Evolutionary conservation across 352 stramenopile genomes (phyloP), one percentile per base, ranked within the genome.

Genomic region (Elongisporangium anandrum): DNA sequence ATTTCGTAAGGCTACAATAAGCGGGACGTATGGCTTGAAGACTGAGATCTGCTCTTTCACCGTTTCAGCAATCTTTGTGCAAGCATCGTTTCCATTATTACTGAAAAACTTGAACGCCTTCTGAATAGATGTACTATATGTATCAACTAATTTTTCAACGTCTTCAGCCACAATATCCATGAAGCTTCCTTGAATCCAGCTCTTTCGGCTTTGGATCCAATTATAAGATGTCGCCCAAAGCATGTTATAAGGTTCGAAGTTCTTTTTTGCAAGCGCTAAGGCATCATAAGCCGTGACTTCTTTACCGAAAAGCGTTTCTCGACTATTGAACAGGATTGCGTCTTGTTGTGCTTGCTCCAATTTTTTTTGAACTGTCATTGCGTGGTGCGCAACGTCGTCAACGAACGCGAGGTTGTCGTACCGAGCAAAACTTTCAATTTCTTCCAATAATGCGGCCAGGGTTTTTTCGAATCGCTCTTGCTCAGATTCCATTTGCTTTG

Each of bases 61-160:
- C 39, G 81, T 75, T 47, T 73, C 79, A 8, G 92, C 92, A 56
- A 98, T 96, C 47, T 94, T 87, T 7, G 70, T 82, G 56, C 94
- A 96, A 1, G 34, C 34, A 4, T 45, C 78, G 54, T 97, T 87
- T 20, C 90, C 92, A 12, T 68, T 86, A 53, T 89, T 92, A 34
- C 89, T 91, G 63, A 99, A 98, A 57, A 92, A 96, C 57, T 98
- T 98, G 65, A 77, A 92, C 3, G 88, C 88, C 58, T 98, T 98
- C 21, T 87, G 90, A 21, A 98, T 95, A 4, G 80, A 81, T 4
- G 81, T 79, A 22, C 80, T 88, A 64, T 96, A 94, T 9, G 73
- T 81, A 34, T 92, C 85, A 23, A 97, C 92, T 6, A 85, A 68
- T 26, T 93, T 94, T 63, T 98, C 95, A 12, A 98, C 81, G 38